These are phyloP conservation scores for Euryodendron excelsum DNA, from an alignment of 148 eudicot species.

Conservation along the genomic window DNA sequence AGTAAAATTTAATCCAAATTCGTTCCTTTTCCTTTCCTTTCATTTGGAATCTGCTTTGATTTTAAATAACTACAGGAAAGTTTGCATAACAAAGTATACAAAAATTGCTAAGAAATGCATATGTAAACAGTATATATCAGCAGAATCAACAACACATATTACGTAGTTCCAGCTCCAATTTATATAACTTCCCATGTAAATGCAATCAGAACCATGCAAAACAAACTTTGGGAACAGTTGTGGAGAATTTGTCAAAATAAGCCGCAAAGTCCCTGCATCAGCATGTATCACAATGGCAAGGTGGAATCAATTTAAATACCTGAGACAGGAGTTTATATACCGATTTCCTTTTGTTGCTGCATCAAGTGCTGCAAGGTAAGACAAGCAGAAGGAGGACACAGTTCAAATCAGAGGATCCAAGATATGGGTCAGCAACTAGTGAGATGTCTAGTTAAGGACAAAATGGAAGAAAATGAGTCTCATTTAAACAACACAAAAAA, in stretches of 20 bases:
- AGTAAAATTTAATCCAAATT: neutral
- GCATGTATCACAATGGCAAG: neutral
- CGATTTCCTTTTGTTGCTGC: constrained; percentile 89
- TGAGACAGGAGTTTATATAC: constrained; percentile 85
- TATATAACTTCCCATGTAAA: neutral
- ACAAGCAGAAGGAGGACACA: constrained; percentile 15
- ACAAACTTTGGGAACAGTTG: neutral
- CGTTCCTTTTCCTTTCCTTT: no score
- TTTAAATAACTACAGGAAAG: neutral
- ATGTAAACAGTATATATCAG: neutral
- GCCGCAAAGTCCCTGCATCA: neutral
- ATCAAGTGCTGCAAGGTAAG: constrained; percentile 68
- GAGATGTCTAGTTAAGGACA: neutral
- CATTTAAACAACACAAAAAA: neutral
- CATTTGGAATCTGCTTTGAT: neutral
- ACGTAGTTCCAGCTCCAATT: neutral
- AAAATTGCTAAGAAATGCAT: neutral
- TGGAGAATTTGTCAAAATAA: neutral
- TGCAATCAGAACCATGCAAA: neutral
- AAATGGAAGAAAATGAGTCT: neutral
- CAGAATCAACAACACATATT: neutral
- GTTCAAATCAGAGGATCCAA: neutral
- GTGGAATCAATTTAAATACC: constrained; percentile 38
- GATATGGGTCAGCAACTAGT: neutral
- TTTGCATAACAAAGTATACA: neutral